Conservation (phyloP, 768 basidiomycete genomes). For the Dacryopinax primogenitus region DNA sequence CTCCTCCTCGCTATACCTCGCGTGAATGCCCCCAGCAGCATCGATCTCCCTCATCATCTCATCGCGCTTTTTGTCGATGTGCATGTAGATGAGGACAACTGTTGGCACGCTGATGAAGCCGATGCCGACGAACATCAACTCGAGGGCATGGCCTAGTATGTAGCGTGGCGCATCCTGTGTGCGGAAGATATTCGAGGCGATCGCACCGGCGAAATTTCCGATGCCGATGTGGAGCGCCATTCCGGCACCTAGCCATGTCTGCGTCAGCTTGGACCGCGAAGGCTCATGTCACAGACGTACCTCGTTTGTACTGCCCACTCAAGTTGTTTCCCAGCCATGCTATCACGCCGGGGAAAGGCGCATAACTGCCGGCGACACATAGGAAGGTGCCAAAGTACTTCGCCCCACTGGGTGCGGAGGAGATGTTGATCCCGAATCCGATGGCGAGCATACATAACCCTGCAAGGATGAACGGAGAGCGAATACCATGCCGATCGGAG, state of each 20-base stretch:
- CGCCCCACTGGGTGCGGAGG: constrained; percentile 36
- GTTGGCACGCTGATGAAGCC: constrained; percentile 43
- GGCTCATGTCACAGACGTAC: not conserved
- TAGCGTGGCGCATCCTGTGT: constrained; percentile 47
- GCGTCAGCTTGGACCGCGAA: not conserved
- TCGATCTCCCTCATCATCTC: constrained; percentile 10
- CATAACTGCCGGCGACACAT: constrained; percentile 49
- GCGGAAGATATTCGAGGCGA: constrained; percentile 52
- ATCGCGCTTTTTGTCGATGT: constrained; percentile 46
- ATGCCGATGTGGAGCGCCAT: constrained; percentile 59
- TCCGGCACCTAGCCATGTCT: constrained; percentile 28
- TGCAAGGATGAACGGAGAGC: constrained; percentile 46
- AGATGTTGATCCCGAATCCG: constrained; percentile 54
- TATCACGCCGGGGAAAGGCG: constrained; percentile 45
- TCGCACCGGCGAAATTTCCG: constrained; percentile 52
- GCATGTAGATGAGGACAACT: constrained; percentile 37
- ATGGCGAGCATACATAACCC: constrained; percentile 40
- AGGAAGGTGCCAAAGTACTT: constrained; percentile 64
- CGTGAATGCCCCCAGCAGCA: constrained; percentile 14
- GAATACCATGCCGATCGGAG: constrained; percentile 44
- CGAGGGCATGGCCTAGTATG: constrained; percentile 46
- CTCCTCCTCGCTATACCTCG: constrained; percentile 21
- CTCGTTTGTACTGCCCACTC: constrained; percentile 57
- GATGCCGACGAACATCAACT: constrained; percentile 57
- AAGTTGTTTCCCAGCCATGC: constrained; percentile 58